phyloP scores from a whole-genome alignment of 306 rosid genomes.

The Casuarina equisetifolia region DNA sequence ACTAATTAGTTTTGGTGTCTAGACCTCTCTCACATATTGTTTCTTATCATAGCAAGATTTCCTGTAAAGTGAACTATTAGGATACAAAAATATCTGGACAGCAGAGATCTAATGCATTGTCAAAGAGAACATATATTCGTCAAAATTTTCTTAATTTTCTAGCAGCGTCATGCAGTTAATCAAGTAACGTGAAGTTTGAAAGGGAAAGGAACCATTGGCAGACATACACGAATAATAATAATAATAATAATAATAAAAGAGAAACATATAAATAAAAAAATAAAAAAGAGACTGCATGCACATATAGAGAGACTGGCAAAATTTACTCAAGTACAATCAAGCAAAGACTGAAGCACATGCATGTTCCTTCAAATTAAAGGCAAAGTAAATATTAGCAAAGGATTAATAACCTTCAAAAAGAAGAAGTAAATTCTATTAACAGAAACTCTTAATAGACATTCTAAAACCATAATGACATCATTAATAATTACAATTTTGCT shows the following conservation, averaged over 20 bases:
- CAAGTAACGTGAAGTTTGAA: background rate
- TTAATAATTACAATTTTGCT: constrained; percentile 12
- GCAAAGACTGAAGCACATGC: background rate
- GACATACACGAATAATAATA: too few relatives aligned
- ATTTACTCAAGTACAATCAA: background rate
- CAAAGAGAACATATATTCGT: background rate
- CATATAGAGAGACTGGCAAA: background rate
- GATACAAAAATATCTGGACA: background rate
- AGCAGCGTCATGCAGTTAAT: background rate
- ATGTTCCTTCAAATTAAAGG: background rate
- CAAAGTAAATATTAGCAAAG: background rate
- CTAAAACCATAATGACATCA: constrained; percentile 4
- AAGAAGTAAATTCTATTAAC: background rate
- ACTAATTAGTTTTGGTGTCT: background rate
- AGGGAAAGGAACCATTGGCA: background rate
- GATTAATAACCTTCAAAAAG: background rate
- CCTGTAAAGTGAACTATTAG: background rate
- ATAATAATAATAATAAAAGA: too few relatives aligned
- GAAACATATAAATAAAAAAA: too few relatives aligned
- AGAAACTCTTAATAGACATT: background rate
- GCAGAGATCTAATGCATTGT: background rate
- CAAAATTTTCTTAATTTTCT: background rate
- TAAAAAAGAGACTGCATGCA: background rate
- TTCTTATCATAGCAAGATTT: background rate
- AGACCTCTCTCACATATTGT: background rate